Conservation (phyloP, 2,329 filamentous ascomycete genomes). For the Fonsecaea nubica region DNA sequence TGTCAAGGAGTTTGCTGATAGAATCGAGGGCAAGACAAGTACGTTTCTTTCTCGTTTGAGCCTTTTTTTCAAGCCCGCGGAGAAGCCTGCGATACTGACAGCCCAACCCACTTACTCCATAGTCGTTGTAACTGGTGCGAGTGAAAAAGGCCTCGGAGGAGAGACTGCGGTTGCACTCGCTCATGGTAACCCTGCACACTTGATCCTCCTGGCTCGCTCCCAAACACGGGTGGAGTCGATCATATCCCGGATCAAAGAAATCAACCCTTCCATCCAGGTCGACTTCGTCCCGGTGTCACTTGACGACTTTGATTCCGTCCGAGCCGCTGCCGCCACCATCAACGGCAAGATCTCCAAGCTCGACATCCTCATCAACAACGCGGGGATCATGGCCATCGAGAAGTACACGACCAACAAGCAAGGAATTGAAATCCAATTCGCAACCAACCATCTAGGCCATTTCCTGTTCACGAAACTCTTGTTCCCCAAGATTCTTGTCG, state of each 20-base stretch:
- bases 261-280: conserved; percentile 31
- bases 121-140: conserved; percentile 44
- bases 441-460: conserved; percentile 46
- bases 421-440: conserved; percentile 46
- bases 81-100: background rate
- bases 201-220: conserved; percentile 43
- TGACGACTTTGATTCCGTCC: conserved; percentile 37
- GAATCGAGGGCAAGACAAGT: conserved; percentile 45
- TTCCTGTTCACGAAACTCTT: conserved; percentile 47
- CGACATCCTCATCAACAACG: conserved; percentile 46
- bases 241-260: conserved; percentile 38
- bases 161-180: conserved; percentile 43
- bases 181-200: conserved; percentile 40
- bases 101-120: background rate
- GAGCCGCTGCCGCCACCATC: conserved; percentile 40
- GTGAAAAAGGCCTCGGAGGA: conserved; percentile 40
- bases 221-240: conserved; percentile 40
- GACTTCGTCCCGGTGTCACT: conserved; percentile 36
- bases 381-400: conserved; percentile 44
- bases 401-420: conserved; percentile 40
- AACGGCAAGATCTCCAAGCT: conserved; percentile 37
- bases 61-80: background rate
- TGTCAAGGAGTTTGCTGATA: conserved; percentile 41
- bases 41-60: conserved; percentile 13
- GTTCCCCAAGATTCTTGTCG: conserved; percentile 39